phyloP scores from a whole-genome alignment of 306 rosid genomes.

The Cucumis sativus region DNA sequence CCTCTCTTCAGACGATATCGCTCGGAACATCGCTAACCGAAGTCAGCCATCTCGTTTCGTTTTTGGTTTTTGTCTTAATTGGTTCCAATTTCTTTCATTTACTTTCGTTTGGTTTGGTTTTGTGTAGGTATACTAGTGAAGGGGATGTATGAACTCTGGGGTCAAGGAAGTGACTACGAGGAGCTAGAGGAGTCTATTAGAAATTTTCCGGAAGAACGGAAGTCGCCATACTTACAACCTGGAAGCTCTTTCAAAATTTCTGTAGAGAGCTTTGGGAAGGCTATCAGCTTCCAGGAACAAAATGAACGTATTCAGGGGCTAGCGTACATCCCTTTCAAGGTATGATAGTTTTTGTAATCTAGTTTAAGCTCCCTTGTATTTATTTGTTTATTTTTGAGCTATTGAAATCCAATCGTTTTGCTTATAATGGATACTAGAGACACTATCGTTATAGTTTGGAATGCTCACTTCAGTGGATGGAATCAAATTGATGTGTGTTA shows the following conservation, averaged over 20 bases:
- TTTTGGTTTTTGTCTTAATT: not conserved
- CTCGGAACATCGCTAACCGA: slow-evolving; percentile 58
- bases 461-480: not conserved
- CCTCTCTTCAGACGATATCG: slow-evolving; percentile 63
- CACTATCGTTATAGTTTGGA: not conserved
- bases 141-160: slow-evolving; percentile 96
- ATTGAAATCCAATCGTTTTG: not conserved
- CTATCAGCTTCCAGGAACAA: slow-evolving; percentile 53
- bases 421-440: not conserved
- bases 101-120: not conserved
- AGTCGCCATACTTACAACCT: slow-evolving; percentile 53
- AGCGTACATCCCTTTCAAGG: slow-evolving; percentile 79
- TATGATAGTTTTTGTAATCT: slow-evolving; percentile 8
- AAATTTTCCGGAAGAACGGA: slow-evolving; percentile 58
- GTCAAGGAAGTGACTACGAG: slow-evolving; percentile 67
- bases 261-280: slow-evolving; percentile 82
- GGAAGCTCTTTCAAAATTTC: slow-evolving; percentile 67
- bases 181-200: slow-evolving; percentile 57
- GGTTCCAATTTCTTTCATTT: not conserved
- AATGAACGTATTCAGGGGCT: slow-evolving; percentile 56
- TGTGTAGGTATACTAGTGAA: slow-evolving; percentile 76
- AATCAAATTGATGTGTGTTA: not conserved
- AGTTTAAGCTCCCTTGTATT: not conserved
- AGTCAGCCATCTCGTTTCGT: slow-evolving; percentile 28
- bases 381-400: not conserved